Evolutionary conservation across 1,284 basidiomycete genomes (phyloP).

Genomic region (Microbotryum lychnidis-dioicae): DNA sequence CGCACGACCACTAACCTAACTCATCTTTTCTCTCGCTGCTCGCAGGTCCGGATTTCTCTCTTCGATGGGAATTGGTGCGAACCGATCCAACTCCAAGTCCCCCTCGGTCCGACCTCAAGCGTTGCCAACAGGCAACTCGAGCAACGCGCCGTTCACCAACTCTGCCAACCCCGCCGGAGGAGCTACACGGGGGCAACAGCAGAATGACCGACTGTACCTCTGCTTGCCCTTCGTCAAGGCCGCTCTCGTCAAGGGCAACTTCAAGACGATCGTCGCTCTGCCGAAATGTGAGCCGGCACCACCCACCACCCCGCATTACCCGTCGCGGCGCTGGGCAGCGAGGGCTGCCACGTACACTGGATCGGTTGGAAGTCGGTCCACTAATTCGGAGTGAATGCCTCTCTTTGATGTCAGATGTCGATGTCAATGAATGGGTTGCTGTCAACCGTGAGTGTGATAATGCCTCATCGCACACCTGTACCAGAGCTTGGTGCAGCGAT

Average conservation of each 20-base stretch:
- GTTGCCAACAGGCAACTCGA: slow-evolving; percentile 1
- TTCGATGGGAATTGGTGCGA: slow-evolving; percentile 26
- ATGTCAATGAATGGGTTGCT: slow-evolving; percentile 98
- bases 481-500: neutral
- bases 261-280: slow-evolving; percentile 95
- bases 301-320: neutral
- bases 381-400: no score
- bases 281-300: slow-evolving; percentile 59
- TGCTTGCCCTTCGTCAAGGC: slow-evolving; percentile 70
- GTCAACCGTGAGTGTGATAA: slow-evolving; percentile 68
- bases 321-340: neutral
- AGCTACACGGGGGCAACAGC: slow-evolving; percentile 21
- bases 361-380: no score
- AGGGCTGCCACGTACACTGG: neutral
- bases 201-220: slow-evolving; percentile 23
- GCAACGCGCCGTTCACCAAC: slow-evolving; percentile 21
- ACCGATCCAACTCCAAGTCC: slow-evolving; percentile 3
- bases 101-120: slow-evolving; percentile 4
- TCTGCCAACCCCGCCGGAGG: neutral
- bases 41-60: slow-evolving; percentile 29
- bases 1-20: no score
- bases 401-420: slow-evolving; percentile 50
- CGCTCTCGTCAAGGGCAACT: slow-evolving; percentile 93
- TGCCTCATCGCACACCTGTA: no score
- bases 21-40: neutral